A percentile compares a stretch with the other conserved stretches of the same genome.
These are phyloP conservation scores for Ustilago sp. DNA, from an alignment of 1,284 basidiomycete species.

Conservation along the genomic window DNA sequence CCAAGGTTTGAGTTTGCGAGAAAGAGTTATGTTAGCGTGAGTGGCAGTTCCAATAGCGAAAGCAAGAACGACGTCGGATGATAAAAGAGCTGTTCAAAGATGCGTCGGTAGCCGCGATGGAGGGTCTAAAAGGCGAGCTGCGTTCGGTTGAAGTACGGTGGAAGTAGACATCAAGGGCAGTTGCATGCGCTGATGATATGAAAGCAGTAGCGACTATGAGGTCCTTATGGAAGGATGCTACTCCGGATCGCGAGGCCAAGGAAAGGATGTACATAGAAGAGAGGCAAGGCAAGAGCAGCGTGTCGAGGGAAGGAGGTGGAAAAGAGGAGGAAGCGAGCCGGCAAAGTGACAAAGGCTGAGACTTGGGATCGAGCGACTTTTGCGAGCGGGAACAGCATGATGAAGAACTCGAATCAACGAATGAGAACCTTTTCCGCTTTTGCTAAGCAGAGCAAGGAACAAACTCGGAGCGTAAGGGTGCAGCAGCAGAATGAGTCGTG, in stretches of 20 bases:
- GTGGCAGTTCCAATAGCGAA: not conserved
- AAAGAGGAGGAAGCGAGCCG: constrained; percentile 1
- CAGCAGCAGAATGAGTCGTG: not conserved
- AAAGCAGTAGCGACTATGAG: not conserved
- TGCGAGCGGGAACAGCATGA: not conserved
- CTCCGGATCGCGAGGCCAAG: not conserved
- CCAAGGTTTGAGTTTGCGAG: not conserved
- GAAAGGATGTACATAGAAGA: not conserved
- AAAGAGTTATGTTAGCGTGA: not conserved
- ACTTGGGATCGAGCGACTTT: not conserved
- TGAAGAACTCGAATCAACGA: not conserved
- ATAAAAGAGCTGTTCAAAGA: not conserved
- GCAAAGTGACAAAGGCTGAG: not conserved
- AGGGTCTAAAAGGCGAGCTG: not conserved
- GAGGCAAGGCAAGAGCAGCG: not conserved
- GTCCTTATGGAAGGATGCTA: not conserved
- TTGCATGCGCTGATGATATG: not conserved
- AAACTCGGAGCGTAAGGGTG: not conserved
- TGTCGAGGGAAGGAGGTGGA: not conserved
- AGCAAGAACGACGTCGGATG: constrained; percentile 3
- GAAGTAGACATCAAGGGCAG: constrained; percentile 8
- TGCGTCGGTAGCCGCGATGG: not conserved
- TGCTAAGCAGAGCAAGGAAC: constrained; percentile 17
- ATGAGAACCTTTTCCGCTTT: not conserved
- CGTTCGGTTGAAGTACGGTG: not conserved